These are phyloP conservation scores for Fusarium sp. DNA, from an alignment of 2,329 filamentous ascomycete genomes.

Conservation along the genomic window DNA sequence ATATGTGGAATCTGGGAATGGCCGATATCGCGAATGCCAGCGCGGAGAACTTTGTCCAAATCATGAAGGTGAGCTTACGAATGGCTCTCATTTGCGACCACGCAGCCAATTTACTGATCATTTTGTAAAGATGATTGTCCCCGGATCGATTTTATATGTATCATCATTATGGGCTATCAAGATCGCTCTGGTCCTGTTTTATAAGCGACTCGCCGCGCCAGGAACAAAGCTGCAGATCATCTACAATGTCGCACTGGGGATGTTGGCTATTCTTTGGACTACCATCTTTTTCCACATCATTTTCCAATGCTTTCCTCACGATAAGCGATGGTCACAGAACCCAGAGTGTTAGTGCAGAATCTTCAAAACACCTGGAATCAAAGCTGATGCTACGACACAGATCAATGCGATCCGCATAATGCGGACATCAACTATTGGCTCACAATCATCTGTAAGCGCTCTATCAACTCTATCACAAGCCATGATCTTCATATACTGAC, in stretches of 20 bases:
- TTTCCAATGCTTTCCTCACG: conserved; percentile 56
- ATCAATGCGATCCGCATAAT: conserved; percentile 39
- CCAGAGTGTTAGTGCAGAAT: conserved; percentile 38
- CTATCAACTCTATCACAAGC: rapidly evolving
- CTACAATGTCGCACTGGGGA: conserved; percentile 55
- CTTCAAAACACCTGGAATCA: neutral
- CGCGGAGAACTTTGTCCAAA: conserved; percentile 44
- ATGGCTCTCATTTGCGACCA: rapidly evolving
- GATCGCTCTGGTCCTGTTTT: conserved; percentile 58
- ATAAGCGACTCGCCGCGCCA: conserved; percentile 57
- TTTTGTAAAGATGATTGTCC: conserved; percentile 55
- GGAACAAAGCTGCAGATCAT: conserved; percentile 55
- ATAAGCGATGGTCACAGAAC: conserved; percentile 52
- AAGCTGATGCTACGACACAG: conserved; percentile 12
- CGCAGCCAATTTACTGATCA: neutral
- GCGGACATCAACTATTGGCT: conserved; percentile 45
- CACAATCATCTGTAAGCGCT: conserved; percentile 37
- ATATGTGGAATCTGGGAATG: conserved; percentile 49
- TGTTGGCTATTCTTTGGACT: conserved; percentile 51
- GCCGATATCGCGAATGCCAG: conserved; percentile 43
- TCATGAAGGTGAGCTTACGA: conserved; percentile 42
- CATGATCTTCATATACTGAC: neutral
- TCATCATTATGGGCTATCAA: conserved; percentile 60
- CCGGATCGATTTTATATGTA: conserved; percentile 58
- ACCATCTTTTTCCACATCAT: conserved; percentile 58